Evolutionary conservation across 371 early-diverging fungal species (phyloP).

Genomic region (Mortierella sp.): DNA sequence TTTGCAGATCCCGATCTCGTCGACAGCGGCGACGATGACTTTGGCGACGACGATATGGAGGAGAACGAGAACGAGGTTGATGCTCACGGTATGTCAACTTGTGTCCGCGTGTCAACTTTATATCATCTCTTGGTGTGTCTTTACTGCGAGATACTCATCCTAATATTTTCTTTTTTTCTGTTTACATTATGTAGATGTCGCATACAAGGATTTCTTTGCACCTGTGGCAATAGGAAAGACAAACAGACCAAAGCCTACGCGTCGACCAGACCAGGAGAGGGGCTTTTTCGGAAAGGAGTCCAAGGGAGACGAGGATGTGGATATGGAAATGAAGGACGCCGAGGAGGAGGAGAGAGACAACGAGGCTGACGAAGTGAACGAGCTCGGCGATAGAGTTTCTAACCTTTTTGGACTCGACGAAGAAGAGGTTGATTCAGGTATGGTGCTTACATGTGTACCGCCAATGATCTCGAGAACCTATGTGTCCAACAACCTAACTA

Average conservation of each 20-base stretch:
- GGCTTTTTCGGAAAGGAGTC: conserved; percentile 48
- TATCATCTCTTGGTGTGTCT: neutral
- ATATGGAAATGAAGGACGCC: conserved; percentile 58
- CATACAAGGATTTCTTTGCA: conserved; percentile 68
- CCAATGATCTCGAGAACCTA: neutral
- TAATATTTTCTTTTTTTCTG: neutral
- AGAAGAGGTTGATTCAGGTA: conserved; percentile 64
- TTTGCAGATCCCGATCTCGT: conserved; percentile 67
- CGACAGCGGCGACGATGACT: conserved; percentile 61
- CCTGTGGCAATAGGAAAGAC: conserved; percentile 59
- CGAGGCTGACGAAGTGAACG: conserved; percentile 62
- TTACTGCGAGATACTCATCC: neutral
- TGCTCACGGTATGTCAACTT: conserved; percentile 36
- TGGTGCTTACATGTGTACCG: neutral
- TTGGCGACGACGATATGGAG: conserved; percentile 60
- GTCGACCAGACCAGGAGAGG: conserved; percentile 27
- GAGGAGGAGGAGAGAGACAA: conserved; percentile 67
- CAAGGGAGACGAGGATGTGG: conserved; percentile 56
- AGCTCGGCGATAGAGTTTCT: conserved; percentile 59
- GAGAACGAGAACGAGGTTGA: conserved; percentile 61
- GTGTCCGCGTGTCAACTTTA: neutral
- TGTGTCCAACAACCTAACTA: neutral
- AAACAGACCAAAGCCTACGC: conserved; percentile 44
- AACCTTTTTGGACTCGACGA: conserved; percentile 70
- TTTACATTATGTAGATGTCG: conserved; percentile 58